Percentiles rank a stretch among this genome's conserved stretches.
Conservation (phyloP, 139 green algal species). For the Pleodorina starrii region DNA sequence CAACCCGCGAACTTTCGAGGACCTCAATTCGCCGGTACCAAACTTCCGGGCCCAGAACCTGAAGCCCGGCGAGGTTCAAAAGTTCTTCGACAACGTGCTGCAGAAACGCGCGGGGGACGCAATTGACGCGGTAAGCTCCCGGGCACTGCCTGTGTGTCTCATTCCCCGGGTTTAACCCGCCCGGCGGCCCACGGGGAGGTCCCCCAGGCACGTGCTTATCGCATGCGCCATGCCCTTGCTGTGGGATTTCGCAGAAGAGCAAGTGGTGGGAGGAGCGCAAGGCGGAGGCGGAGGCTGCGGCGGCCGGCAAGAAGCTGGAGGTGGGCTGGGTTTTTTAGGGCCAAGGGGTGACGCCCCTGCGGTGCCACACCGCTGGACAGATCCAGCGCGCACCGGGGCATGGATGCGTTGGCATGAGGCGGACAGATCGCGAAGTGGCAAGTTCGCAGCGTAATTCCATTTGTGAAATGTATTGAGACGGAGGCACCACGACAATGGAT, state of each 20-base stretch:
- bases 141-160: background rate
- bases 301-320: conserved; percentile 2
- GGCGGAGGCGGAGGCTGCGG: conserved; percentile 50
- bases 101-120: conserved; percentile 52
- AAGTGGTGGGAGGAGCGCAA: conserved; percentile 63
- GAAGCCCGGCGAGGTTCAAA: conserved; percentile 69
- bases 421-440: too few species aligned
- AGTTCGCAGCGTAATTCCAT: too few species aligned
- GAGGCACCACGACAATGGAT: too few species aligned
- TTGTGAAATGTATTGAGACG: too few species aligned
- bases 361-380: too few species aligned
- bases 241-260: conserved; percentile 51
- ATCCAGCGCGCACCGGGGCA: too few species aligned
- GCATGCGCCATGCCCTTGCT: background rate
- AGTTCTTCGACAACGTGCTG: conserved; percentile 76
- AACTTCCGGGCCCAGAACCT: conserved; percentile 71
- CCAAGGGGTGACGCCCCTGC: too few species aligned
- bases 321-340: too few species aligned
- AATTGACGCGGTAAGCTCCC: conserved; percentile 42
- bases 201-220: too few species aligned
- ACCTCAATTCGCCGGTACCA: conserved; percentile 69
- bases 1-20: conserved; percentile 77
- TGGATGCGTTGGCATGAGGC: too few species aligned
- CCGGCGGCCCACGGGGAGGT: background rate
- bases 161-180: too few species aligned